Evolutionary conservation across 768 basidiomycete genomes (phyloP), one percentile per base, ranked within the genome.

Genomic region (Coprinopsis strossmayeri): DNA sequence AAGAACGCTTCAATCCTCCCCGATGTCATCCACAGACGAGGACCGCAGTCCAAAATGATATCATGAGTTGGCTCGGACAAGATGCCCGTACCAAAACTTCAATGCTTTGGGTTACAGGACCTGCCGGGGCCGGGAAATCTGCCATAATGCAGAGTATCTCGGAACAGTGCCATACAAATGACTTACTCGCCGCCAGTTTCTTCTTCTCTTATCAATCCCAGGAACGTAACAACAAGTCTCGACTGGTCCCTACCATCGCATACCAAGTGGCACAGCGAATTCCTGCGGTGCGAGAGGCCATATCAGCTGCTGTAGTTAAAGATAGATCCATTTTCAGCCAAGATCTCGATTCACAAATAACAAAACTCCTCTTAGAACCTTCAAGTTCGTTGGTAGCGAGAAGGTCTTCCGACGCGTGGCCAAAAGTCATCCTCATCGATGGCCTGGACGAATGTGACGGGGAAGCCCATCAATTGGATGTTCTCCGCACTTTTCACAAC

Each of bases 81-180:
- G 18, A 24, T 1, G 15, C 21, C 1, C 37, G 18, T 5, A 9
- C 37, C 37, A 38, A 9, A 32, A 32, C 30, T 32, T 32, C 9
- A 15, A 32, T 48, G 24, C 27, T 48, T 4, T 48, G 38, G 35
- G 11, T 48, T 26, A 41, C 35, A 3, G 47, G 47, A n/a, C 24
- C 47, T 3, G 47, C 47, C 10, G 47, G 47, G 7, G 23, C 47
- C 17, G 47, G 47, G 20, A 48, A 48, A 25, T 48, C 47, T 23
- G 47, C 47, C 11, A 27, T 48, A n/a, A 25, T 40, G 26, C 47
- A 48, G 37, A 48, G 35, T 27, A 41, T 48, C 11, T 35, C 47
- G 10, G 47, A 48, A 28, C 9, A 21, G 20, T 48, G 47, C n/a
- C 3, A 23, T 2, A 10, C 10, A 20, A 3, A 3, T 3, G 15